Percentiles rank a stretch among this genome's conserved stretches.
These are phyloP conservation scores for Phytophthora tubulina DNA, from an alignment of 352 stramenopile species.

Conservation along the genomic window DNA sequence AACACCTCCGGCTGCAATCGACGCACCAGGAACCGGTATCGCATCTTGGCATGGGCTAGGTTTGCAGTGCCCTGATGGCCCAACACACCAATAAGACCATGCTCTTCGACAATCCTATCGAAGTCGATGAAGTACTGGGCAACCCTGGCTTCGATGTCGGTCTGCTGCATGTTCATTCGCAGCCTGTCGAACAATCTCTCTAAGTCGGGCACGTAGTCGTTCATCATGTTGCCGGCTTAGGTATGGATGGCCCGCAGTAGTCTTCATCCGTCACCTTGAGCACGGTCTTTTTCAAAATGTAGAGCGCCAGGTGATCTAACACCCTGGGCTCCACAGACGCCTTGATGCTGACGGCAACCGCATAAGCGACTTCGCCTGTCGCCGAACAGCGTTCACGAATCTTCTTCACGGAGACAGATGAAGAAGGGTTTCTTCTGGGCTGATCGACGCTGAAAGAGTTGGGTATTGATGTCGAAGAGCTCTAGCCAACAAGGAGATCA, in stretches of 20 bases:
- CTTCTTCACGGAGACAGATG: background rate
- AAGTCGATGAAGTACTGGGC: conserved; percentile 8
- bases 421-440: too few species aligned
- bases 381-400: conserved; percentile 2
- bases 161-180: conserved; percentile 11
- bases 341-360: conserved; percentile 11
- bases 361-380: conserved; percentile 9
- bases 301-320: conserved; percentile 1
- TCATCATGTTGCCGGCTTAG: conserved; percentile 1
- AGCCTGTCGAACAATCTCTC: background rate
- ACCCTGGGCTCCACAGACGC: background rate
- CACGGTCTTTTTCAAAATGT: background rate
- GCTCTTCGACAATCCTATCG: background rate
- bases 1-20: background rate
- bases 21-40: background rate
- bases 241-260: background rate
- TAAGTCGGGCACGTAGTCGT: background rate
- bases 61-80: background rate
- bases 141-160: background rate
- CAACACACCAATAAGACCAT: background rate
- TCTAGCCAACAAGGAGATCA: too few species aligned
- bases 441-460: too few species aligned
- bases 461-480: too few species aligned
- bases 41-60: background rate
- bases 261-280: background rate